phyloP scores from a whole-genome alignment of 2,329 filamentous ascomycete species.

The Meredithiella fracta region DNA sequence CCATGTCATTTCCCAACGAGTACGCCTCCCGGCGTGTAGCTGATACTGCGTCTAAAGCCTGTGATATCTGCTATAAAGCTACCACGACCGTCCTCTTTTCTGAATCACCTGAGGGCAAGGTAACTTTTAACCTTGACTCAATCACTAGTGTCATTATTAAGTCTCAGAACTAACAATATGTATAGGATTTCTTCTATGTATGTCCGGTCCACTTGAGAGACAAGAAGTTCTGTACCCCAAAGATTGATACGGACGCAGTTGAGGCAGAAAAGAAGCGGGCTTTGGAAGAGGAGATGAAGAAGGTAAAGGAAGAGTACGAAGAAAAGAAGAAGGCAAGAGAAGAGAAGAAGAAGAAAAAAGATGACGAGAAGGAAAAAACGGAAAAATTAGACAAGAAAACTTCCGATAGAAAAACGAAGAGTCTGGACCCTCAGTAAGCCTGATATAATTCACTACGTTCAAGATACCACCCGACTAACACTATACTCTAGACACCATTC shows the following conservation, averaged over 20 bases:
- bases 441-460: not conserved
- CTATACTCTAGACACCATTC: not conserved
- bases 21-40: constrained; percentile 80
- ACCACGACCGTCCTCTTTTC: constrained; percentile 66
- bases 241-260: constrained; percentile 51
- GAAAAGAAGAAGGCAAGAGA: constrained; percentile 53
- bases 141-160: constrained; percentile 9
- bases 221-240: constrained; percentile 59
- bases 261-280: constrained; percentile 32
- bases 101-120: constrained; percentile 13
- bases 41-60: constrained; percentile 66
- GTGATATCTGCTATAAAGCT: constrained; percentile 82
- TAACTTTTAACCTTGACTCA: not conserved
- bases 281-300: constrained; percentile 45
- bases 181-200: constrained; percentile 74
- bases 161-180: not conserved
- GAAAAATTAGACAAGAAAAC: constrained; percentile 25
- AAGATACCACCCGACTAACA: not conserved
- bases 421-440: constrained; percentile 3
- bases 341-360: constrained; percentile 45
- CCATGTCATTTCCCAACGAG: constrained; percentile 52
- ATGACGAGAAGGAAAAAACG: constrained; percentile 27
- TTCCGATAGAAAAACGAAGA: constrained; percentile 13
- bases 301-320: constrained; percentile 61
- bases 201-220: constrained; percentile 75